Conservation (phyloP, 768 basidiomycete genomes). For the Leccinum longicurvipes region DNA sequence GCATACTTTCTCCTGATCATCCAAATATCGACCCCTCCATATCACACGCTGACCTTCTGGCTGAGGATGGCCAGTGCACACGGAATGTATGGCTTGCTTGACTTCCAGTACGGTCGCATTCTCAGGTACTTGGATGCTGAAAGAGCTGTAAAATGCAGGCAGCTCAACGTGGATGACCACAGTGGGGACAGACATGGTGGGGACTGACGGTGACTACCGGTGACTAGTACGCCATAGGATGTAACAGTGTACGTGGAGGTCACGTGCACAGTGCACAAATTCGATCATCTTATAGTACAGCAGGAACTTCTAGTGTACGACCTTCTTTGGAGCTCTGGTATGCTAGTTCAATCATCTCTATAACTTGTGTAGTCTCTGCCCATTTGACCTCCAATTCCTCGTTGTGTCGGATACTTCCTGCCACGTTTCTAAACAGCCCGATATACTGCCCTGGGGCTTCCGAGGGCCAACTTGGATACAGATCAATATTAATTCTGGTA, state of each 20-base stretch:
- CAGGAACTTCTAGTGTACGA: conserved; percentile 36
- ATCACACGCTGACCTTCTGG: conserved; percentile 75
- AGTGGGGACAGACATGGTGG: conserved; percentile 27
- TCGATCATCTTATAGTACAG: conserved; percentile 8
- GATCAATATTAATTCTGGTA: conserved; percentile 8
- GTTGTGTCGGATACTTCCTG: conserved; percentile 54
- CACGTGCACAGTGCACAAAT: no score
- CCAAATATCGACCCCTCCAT: conserved; percentile 67
- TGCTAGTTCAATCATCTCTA: conserved; percentile 77
- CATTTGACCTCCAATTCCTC: conserved; percentile 63
- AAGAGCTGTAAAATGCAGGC: conserved; percentile 70
- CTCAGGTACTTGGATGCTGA: conserved; percentile 48
- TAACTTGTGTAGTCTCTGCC: conserved; percentile 65
- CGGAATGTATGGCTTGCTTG: conserved; percentile 59
- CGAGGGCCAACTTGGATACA: conserved; percentile 56
- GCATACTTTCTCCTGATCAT: conserved; percentile 60
- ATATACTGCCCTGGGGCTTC: conserved; percentile 55
- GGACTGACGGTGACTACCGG: neutral
- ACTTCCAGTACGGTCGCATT: conserved; percentile 56
- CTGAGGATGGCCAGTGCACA: conserved; percentile 62
- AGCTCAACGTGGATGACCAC: conserved; percentile 62
- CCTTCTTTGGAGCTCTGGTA: conserved; percentile 64
- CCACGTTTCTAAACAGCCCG: conserved; percentile 64
- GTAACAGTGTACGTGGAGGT: conserved; percentile 37
- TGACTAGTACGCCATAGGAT: no score